These are phyloP conservation scores for Verticillium zaregamsianum DNA, from an alignment of 2,329 filamentous ascomycete species.

Conservation along the genomic window DNA sequence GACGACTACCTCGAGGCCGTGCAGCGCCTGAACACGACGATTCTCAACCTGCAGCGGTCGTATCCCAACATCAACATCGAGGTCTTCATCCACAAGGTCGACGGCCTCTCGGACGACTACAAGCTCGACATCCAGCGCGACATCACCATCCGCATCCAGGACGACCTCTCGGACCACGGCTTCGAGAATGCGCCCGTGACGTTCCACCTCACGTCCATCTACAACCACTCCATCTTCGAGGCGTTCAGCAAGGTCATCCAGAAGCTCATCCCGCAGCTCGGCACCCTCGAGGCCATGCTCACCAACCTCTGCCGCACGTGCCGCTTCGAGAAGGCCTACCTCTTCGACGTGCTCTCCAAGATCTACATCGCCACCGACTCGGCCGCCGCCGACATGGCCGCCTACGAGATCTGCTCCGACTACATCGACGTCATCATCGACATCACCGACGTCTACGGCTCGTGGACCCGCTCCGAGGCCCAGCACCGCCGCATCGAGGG, in stretches of 20 bases:
- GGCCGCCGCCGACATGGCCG: slow-evolving; percentile 87
- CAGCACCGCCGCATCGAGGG: slow-evolving; percentile 55
- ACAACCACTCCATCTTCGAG: slow-evolving; percentile 97
- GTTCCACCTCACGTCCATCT: slow-evolving; percentile 96
- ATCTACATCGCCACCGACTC: slow-evolving; percentile 98
- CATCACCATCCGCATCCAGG: slow-evolving; percentile 92
- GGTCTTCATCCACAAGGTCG: slow-evolving; percentile 98
- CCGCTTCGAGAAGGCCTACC: slow-evolving; percentile 94
- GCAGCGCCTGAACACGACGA: slow-evolving; percentile 79
- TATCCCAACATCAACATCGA: slow-evolving; percentile 96
- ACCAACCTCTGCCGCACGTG: slow-evolving; percentile 92
- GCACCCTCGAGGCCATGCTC: slow-evolving; percentile 87
- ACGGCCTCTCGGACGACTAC: slow-evolving; percentile 95
- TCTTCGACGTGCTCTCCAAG: slow-evolving; percentile 96
- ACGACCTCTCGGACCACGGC: slow-evolving; percentile 89
- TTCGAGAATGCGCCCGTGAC: slow-evolving; percentile 91
- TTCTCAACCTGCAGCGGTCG: slow-evolving; percentile 79
- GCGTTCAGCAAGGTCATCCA: slow-evolving; percentile 98
- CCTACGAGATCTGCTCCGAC: slow-evolving; percentile 97
- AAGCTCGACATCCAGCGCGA: slow-evolving; percentile 94
- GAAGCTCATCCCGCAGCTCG: slow-evolving; percentile 89
- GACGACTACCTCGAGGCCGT: slow-evolving; percentile 96
- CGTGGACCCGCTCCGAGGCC: slow-evolving; percentile 56
- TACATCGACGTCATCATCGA: slow-evolving; percentile 99
- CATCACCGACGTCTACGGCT: slow-evolving; percentile 89